Percentiles rank a stretch among this genome's conserved stretches.
Conservation (phyloP, 805 yeast genomes). For the Lipomyces kockii region DNA sequence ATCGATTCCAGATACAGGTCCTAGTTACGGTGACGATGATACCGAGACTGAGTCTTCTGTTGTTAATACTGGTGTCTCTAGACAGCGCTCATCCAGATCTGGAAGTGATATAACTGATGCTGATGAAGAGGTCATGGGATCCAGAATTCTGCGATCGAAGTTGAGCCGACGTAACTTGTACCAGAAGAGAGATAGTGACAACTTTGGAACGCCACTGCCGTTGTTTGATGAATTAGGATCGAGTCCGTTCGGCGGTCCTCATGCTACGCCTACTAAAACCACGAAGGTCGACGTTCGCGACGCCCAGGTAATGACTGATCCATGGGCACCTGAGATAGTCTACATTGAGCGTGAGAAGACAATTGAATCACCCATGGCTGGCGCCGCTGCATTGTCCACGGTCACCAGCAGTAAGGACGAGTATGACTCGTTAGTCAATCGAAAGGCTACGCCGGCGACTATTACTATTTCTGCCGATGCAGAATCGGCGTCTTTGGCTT, state of each 20-base stretch:
- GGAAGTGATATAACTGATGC: slow-evolving; percentile 23
- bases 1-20: slow-evolving; percentile 35
- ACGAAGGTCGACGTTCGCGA: slow-evolving; percentile 3
- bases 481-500: slow-evolving; percentile 19
- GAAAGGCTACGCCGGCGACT: slow-evolving; percentile 8
- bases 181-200: slow-evolving; percentile 30
- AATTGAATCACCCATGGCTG: slow-evolving; percentile 18
- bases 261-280: slow-evolving; percentile 16
- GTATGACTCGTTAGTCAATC: slow-evolving; percentile 12
- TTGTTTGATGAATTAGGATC: slow-evolving; percentile 31
- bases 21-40: slow-evolving; percentile 38
- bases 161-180: background rate
- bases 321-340: slow-evolving; percentile 21
- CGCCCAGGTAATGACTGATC: slow-evolving; percentile 25
- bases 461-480: slow-evolving; percentile 16
- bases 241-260: slow-evolving; percentile 19
- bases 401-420: slow-evolving; percentile 16
- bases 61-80: background rate
- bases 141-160: slow-evolving; percentile 14
- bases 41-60: slow-evolving; percentile 43
- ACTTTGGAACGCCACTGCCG: slow-evolving; percentile 31
- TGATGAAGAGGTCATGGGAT: slow-evolving; percentile 30
- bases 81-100: background rate
- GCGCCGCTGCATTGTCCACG: slow-evolving; percentile 27
- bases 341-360: slow-evolving; percentile 5